Percentiles rank a stretch among this genome's conserved stretches.
Evolutionary conservation across 345 rosid genomes (phyloP).

Genomic region (Noccaea bulbosa): DNA sequence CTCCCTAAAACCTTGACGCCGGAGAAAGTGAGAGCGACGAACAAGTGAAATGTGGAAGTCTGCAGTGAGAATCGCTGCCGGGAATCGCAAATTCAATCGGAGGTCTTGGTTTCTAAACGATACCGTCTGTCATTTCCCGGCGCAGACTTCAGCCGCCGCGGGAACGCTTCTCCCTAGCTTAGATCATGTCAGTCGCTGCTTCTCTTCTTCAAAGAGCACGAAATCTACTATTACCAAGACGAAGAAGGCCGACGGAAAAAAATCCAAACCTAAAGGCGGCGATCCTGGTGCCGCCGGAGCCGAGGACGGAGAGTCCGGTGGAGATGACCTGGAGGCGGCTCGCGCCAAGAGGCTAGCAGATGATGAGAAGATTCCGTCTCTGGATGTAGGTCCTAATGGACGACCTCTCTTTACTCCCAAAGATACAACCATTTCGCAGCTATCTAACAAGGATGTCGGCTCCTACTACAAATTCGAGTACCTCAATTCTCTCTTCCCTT

Average conservation of each 20-base stretch:
- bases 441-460: conserved; percentile 61
- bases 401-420: conserved; percentile 77
- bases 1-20: conserved; percentile 43
- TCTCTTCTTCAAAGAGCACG: conserved; percentile 47
- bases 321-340: conserved; percentile 50
- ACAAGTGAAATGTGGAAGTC: conserved; percentile 39
- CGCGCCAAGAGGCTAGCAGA: conserved; percentile 64
- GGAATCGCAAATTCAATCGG: conserved; percentile 28
- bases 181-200: conserved; percentile 38
- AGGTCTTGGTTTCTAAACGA: conserved; percentile 17
- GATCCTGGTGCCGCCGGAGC: conserved; percentile 44
- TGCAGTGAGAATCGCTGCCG: conserved; percentile 23
- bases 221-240: conserved; percentile 42
- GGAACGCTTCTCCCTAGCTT: conserved; percentile 21
- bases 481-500: conserved; percentile 10
- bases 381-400: conserved; percentile 69
- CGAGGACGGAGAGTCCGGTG: conserved; percentile 44
- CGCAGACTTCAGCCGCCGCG: conserved; percentile 23
- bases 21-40: conserved; percentile 25
- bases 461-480: conserved; percentile 80
- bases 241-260: conserved; percentile 58
- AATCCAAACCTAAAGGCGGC: conserved; percentile 49
- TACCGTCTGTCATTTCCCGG: conserved; percentile 25
- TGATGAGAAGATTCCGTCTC: conserved; percentile 70
- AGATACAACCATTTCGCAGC: conserved; percentile 61